phyloP scores from a whole-genome alignment of 2,329 filamentous ascomycete species.

The Emergomyces orientalis region DNA sequence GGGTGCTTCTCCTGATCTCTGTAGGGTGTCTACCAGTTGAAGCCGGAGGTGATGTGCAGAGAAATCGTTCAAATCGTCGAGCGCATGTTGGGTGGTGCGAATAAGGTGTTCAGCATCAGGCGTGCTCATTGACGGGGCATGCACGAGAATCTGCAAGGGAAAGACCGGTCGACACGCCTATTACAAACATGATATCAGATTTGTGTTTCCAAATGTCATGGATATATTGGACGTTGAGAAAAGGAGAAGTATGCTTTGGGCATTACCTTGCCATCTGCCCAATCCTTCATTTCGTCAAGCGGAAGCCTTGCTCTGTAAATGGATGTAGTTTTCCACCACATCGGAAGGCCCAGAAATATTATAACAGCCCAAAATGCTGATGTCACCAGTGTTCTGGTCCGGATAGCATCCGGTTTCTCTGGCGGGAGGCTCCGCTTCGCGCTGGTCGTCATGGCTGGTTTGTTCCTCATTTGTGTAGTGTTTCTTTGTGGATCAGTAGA shows the following conservation, averaged over 20 bases:
- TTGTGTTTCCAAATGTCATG: slow-evolving; percentile 5
- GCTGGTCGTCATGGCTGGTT: not conserved
- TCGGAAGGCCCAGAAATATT: slow-evolving; percentile 70
- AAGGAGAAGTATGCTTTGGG: not conserved
- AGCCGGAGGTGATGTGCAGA: slow-evolving; percentile 73
- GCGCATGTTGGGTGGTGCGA: slow-evolving; percentile 70
- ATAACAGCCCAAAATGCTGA: slow-evolving; percentile 87
- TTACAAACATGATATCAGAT: slow-evolving; percentile 12
- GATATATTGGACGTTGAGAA: not conserved
- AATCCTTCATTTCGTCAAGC: slow-evolving; percentile 74
- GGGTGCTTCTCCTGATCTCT: slow-evolving; percentile 12
- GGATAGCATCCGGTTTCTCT: slow-evolving; percentile 61
- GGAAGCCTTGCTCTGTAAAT: slow-evolving; percentile 83
- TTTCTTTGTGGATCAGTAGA: slow-evolving; percentile 5
- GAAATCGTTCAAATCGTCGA: slow-evolving; percentile 82
- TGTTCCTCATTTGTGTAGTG: not conserved
- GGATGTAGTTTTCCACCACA: slow-evolving; percentile 93
- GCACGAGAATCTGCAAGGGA: slow-evolving; percentile 70
- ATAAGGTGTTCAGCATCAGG: slow-evolving; percentile 64
- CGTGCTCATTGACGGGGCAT: slow-evolving; percentile 56
- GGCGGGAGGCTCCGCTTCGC: slow-evolving; percentile 52
- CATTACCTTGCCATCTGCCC: slow-evolving; percentile 81
- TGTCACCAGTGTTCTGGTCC: slow-evolving; percentile 64
- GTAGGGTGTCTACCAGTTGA: slow-evolving; percentile 44
- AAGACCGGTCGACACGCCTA: slow-evolving; percentile 84